Base-by-base conservation (phyloP, 768 basidiomycete species). In the Boletus fagicola region DNA sequence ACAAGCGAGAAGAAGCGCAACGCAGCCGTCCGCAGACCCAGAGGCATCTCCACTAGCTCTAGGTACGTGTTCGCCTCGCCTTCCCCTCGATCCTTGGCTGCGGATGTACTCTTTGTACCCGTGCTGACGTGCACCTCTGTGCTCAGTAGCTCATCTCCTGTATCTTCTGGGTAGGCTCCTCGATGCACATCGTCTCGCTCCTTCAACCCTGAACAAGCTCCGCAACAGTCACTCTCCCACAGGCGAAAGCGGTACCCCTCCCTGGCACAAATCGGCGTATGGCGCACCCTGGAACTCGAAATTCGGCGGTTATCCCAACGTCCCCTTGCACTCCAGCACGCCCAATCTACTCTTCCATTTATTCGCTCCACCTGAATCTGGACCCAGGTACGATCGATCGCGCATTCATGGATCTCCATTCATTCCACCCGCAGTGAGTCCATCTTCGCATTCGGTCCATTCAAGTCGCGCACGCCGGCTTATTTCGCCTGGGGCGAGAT, bases 1-100 rank as follows among this genome's bases (percentile, higher is more conserved):
- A 92, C 91, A 7, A 87, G 82, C 71, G 90, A 92, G 75, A 88
- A 88, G 78, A 91, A 91, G 72, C 87, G 89, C 58, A 76, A 73
- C 56, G 76, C 80, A 22, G 76, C 80, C 42, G 72, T 74, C 63
- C 83, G 89, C 58, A 80, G 87, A 67, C 85, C 89, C 24, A 83
- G 89, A 64, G 83, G 85, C 63, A 73, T 82, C 38, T 85, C 83
- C 49, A 75, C 75, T 16, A 72, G 72, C 51, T 72, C 79, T 54
- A 83, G 76, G 81, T 85, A 68, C 56, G 57, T 51, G n/a, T n/a
- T 11, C 9, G 9, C 57, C 39, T 20, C 40, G 1, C 53, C 33
- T 54, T 36, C 0, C 42, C 36, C 35, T 35, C 58, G 57, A 53
- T 63, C 64, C 51, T 58, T 55, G 54, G 53, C 63, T 60, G 49